A percentile compares a stretch with the other conserved stretches of the same genome.
Conservation (phyloP, 1,284 basidiomycete genomes). For the Rhodotorula sp. region DNA sequence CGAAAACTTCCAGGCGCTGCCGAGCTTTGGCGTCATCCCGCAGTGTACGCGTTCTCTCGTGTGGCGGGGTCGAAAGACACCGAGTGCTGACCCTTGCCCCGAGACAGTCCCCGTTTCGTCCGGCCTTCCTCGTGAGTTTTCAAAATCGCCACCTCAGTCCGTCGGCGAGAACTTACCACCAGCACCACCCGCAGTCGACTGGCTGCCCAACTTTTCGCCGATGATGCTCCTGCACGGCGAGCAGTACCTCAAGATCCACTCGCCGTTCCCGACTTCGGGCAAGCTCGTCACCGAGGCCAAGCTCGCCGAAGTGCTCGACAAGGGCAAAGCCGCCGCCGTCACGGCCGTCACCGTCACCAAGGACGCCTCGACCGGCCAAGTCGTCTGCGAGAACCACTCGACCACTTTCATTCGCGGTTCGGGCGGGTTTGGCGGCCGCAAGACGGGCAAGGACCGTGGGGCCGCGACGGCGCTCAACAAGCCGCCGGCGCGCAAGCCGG, state of each 20-base stretch:
- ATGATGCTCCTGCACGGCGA: constrained; percentile 98
- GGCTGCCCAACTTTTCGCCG: constrained; percentile 89
- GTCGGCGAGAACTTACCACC: background rate
- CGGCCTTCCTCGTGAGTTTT: constrained; percentile 45
- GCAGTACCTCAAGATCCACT: constrained; percentile 88
- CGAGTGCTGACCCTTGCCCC: background rate
- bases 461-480: constrained; percentile 80
- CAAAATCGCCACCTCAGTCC: too few species aligned
- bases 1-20: constrained; percentile 80
- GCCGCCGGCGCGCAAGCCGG: constrained; percentile 78
- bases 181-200: constrained; percentile 65
- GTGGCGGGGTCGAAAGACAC: background rate
- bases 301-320: constrained; percentile 76
- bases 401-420: constrained; percentile 92
- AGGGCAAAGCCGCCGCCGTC: constrained; percentile 85
- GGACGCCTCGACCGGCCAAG: constrained; percentile 72
- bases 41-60: background rate
- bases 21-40: constrained; percentile 96
- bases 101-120: constrained; percentile 65
- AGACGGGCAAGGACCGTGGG: constrained; percentile 82
- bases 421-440: constrained; percentile 93
- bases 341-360: constrained; percentile 74
- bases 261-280: constrained; percentile 74
- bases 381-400: constrained; percentile 88
- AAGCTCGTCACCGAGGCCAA: constrained; percentile 74